phyloP scores from a whole-genome alignment of 192 early-diverging fungal genomes.

The Entomortierella beljakovae region DNA sequence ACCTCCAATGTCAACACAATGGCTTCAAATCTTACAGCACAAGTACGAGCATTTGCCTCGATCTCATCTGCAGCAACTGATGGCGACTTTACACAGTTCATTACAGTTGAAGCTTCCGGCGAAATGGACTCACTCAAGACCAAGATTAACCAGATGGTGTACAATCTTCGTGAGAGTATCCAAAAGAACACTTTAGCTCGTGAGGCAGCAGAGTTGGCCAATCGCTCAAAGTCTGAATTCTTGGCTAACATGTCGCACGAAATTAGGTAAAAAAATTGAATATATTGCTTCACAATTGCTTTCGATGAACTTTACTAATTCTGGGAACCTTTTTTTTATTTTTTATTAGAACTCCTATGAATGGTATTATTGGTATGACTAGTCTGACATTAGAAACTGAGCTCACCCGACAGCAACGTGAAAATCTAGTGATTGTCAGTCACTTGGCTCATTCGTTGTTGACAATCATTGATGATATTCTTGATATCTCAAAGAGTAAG shows the following conservation, averaged over 20 bases:
- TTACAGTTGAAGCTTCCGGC: conserved; percentile 83
- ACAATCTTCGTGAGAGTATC: conserved; percentile 79
- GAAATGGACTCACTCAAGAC: conserved; percentile 88
- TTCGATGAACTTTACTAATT: not conserved
- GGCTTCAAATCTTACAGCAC: conserved; percentile 78
- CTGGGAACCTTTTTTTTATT: not conserved
- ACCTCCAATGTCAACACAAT: conserved; percentile 82
- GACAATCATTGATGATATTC: conserved; percentile 85
- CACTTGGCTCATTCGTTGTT: conserved; percentile 77
- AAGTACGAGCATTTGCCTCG: conserved; percentile 85
- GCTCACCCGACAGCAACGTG: conserved; percentile 82
- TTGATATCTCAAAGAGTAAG: conserved; percentile 83
- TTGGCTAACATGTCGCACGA: conserved; percentile 74
- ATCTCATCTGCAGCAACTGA: conserved; percentile 80
- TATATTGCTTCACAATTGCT: not conserved
- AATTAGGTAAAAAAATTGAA: conserved; percentile 26
- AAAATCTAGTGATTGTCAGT: conserved; percentile 84
- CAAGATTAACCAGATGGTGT: conserved; percentile 90
- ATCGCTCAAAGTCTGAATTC: conserved; percentile 81
- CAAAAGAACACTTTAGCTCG: conserved; percentile 82
- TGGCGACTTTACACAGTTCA: conserved; percentile 77
- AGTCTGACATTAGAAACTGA: conserved; percentile 80
- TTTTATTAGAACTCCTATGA: conserved; percentile 80
- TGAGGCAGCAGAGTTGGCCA: conserved; percentile 84
- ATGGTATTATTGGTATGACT: conserved; percentile 84